Conservation (phyloP, 2,329 filamentous ascomycete genomes). For the Fusarium sp. region DNA sequence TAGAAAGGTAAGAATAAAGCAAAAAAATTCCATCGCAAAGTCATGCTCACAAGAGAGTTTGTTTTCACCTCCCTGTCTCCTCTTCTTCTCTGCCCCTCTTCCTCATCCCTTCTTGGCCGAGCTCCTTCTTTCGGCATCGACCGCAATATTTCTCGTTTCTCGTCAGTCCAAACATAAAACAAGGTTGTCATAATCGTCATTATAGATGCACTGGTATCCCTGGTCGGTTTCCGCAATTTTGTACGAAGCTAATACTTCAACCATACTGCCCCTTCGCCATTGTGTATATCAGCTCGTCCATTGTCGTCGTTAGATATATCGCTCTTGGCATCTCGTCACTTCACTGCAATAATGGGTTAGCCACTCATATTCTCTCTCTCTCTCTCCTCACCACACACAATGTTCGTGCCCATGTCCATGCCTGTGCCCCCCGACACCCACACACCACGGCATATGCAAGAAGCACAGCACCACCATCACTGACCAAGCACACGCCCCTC, state of each 20-base stretch:
- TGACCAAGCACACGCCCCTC: conserved; percentile 29
- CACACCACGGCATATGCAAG: conserved; percentile 33
- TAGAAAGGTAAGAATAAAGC: conserved; percentile 3
- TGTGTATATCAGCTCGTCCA: conserved; percentile 12
- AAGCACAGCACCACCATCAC: conserved; percentile 34
- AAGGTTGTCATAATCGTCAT: conserved; percentile 27
- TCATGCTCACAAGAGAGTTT: conserved; percentile 1
- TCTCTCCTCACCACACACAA: background rate
- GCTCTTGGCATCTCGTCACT: conserved; percentile 21
- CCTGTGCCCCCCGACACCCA: conserved; percentile 12
- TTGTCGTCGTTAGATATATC: conserved; percentile 16
- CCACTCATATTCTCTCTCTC: conserved; percentile 17
- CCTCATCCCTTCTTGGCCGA: conserved; percentile 10
- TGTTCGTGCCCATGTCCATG: background rate
- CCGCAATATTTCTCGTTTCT: conserved; percentile 11
- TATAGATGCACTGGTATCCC: conserved; percentile 13
- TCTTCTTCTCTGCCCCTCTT: conserved; percentile 20
- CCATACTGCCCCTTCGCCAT: conserved; percentile 6
- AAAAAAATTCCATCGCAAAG: conserved; percentile 3
- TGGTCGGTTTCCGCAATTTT: conserved; percentile 2
- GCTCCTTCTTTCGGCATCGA: conserved; percentile 13
- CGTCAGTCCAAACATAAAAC: conserved; percentile 9
- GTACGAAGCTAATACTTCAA: conserved; percentile 26
- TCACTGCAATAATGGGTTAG: conserved; percentile 24
- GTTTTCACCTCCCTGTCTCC: conserved; percentile 4